Evolutionary conservation across 352 stramenopile genomes (phyloP).

Genomic region (Globisporangium barbulae): DNA sequence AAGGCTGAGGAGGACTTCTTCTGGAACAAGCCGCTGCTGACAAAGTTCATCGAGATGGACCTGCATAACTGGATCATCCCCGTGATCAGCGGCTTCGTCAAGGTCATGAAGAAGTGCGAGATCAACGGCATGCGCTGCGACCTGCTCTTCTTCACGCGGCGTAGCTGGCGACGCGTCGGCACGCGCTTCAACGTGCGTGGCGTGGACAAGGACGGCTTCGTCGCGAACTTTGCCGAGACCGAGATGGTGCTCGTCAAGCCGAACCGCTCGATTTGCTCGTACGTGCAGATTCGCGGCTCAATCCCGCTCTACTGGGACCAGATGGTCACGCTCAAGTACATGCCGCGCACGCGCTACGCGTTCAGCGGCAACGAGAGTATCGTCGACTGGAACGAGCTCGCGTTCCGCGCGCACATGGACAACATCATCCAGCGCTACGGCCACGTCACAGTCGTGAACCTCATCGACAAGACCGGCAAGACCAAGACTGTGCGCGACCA

Average conservation of each 20-base stretch:
- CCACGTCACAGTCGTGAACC: slow-evolving; percentile 88
- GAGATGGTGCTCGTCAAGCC: slow-evolving; percentile 87
- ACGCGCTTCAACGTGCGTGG: slow-evolving; percentile 92
- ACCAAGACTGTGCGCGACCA: slow-evolving; percentile 79
- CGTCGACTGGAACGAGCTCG: slow-evolving; percentile 72
- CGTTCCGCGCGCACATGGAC: slow-evolving; percentile 68
- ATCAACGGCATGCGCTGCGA: slow-evolving; percentile 53
- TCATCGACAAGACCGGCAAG: slow-evolving; percentile 89
- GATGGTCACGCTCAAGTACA: slow-evolving; percentile 90
- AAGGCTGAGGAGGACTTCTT: slow-evolving; percentile 89
- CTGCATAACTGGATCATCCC: slow-evolving; percentile 63
- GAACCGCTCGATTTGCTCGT: slow-evolving; percentile 76
- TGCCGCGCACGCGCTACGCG: slow-evolving; percentile 76
- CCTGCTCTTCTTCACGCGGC: slow-evolving; percentile 68
- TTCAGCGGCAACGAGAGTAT: slow-evolving; percentile 57
- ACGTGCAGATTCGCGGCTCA: slow-evolving; percentile 93
- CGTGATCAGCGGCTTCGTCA: slow-evolving; percentile 69
- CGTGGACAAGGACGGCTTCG: slow-evolving; percentile 83
- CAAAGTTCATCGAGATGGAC: slow-evolving; percentile 43
- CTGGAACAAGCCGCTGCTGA: slow-evolving; percentile 86
- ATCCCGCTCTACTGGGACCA: slow-evolving; percentile 95
- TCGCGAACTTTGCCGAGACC: slow-evolving; percentile 94
- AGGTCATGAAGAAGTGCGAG: slow-evolving; percentile 65
- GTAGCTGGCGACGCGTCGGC: slow-evolving; percentile 77
- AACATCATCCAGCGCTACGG: slow-evolving; percentile 68